Conservation (phyloP, 2,329 filamentous ascomycete genomes). For the Orbilia brochopaga region DNA sequence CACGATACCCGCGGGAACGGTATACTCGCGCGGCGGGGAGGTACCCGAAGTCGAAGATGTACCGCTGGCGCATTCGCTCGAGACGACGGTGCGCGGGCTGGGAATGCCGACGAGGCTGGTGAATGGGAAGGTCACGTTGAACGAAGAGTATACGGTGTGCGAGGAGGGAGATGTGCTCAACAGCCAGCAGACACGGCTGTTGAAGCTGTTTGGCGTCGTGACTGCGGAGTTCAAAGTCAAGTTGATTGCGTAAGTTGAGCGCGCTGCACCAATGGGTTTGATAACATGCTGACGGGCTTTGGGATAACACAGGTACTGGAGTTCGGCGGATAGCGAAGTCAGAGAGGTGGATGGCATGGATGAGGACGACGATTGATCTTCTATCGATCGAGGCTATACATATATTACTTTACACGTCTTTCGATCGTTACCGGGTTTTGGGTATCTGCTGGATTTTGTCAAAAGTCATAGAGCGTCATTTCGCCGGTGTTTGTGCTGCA, state of each 20-base stretch:
- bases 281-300: conserved; percentile 7
- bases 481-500: conserved; percentile 27
- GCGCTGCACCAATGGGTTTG: not conserved
- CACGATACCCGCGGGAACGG: conserved; percentile 78
- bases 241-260: conserved; percentile 69
- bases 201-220: conserved; percentile 92
- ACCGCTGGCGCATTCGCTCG: conserved; percentile 82
- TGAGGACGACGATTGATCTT: conserved; percentile 32
- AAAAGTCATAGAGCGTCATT: conserved; percentile 49
- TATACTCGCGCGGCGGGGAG: conserved; percentile 80
- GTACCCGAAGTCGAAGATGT: conserved; percentile 81
- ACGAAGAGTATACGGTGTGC: conserved; percentile 76
- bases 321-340: conserved; percentile 23
- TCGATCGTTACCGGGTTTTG: conserved; percentile 17
- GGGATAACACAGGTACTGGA: conserved; percentile 36
- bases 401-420: not conserved
- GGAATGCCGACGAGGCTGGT: conserved; percentile 88
- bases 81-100: conserved; percentile 86
- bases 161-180: conserved; percentile 83
- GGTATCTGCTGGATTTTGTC: conserved; percentile 16
- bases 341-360: conserved; percentile 45
- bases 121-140: conserved; percentile 83
- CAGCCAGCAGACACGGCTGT: conserved; percentile 85
- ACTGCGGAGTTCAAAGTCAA: conserved; percentile 88
- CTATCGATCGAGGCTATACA: not conserved